Evolutionary conservation across 495 filamentous ascomycete genomes (phyloP).

Genomic region (Usnea hakonensis): DNA sequence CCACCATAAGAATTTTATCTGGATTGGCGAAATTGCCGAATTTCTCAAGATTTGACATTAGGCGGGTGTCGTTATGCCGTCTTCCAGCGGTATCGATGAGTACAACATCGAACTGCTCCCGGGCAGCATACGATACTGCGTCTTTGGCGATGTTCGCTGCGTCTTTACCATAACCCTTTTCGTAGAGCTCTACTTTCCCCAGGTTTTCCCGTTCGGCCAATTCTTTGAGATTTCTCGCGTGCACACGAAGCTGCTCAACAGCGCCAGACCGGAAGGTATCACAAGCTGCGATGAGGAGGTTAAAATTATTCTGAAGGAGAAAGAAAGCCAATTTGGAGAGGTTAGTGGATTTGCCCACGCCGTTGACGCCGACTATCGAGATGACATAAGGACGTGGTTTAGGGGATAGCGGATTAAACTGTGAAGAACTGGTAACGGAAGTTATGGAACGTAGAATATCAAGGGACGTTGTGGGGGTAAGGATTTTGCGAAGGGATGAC

Average conservation of each 20-base stretch:
- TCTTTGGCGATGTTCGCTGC: slow-evolving; percentile 93
- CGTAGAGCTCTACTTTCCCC: slow-evolving; percentile 80
- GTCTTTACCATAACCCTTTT: slow-evolving; percentile 96
- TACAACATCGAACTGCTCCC: slow-evolving; percentile 80
- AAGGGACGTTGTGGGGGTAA: slow-evolving; percentile 89
- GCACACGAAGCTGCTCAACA: slow-evolving; percentile 92
- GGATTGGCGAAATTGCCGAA: slow-evolving; percentile 93
- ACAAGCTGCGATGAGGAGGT: slow-evolving; percentile 89
- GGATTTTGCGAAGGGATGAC: slow-evolving; percentile 81
- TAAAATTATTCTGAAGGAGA: slow-evolving; percentile 90
- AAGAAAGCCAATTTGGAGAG: slow-evolving; percentile 96
- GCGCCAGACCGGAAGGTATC: slow-evolving; percentile 97
- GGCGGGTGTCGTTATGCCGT: slow-evolving; percentile 85
- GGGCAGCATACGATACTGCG: slow-evolving; percentile 69
- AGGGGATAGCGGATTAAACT: slow-evolving; percentile 35
- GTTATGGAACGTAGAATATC: slow-evolving; percentile 92
- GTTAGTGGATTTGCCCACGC: slow-evolving; percentile 96
- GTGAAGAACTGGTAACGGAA: slow-evolving; percentile 56
- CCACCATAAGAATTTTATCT: slow-evolving; percentile 98
- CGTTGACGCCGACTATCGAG: slow-evolving; percentile 95
- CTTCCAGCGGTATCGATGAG: slow-evolving; percentile 94
- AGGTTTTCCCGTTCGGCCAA: slow-evolving; percentile 67
- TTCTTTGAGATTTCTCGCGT: slow-evolving; percentile 84
- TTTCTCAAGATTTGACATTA: slow-evolving; percentile 94
- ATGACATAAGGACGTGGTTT: slow-evolving; percentile 83